A percentile compares a stretch with the other conserved stretches of the same genome.
phyloP scores from a whole-genome alignment of 2,329 filamentous ascomycete species.

The Epichloe gansuensis region DNA sequence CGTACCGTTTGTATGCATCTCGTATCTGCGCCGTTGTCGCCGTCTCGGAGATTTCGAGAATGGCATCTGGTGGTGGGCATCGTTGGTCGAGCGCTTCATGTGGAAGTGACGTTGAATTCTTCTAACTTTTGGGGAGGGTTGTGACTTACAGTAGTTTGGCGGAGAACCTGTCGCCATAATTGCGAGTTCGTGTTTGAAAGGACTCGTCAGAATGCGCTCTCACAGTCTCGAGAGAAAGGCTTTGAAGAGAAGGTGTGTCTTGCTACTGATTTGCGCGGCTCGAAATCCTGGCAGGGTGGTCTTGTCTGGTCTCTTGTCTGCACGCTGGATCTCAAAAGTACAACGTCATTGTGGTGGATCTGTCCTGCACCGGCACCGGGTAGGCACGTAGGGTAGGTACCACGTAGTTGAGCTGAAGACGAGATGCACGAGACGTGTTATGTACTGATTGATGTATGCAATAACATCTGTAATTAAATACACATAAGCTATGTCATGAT shows the following conservation, averaged over 20 bases:
- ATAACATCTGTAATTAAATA: no score
- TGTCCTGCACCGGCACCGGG: no score
- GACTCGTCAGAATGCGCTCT: not conserved
- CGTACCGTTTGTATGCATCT: slow-evolving; percentile 82
- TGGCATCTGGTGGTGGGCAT: slow-evolving; percentile 42
- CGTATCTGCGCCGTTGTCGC: slow-evolving; percentile 77
- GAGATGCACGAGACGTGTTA: no score
- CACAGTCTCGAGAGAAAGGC: not conserved
- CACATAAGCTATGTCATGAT: no score
- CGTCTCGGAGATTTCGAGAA: slow-evolving; percentile 60
- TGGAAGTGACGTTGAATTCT: not conserved
- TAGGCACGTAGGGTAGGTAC: no score
- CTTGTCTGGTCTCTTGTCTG: not conserved
- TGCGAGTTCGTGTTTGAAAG: not conserved
- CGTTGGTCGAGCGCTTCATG: not conserved
- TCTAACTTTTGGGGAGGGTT: no score
- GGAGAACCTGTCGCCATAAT: slow-evolving; percentile 29
- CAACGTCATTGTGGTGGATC: slow-evolving; percentile 30
- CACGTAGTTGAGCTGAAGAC: no score
- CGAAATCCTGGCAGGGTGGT: not conserved
- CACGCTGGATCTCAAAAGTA: not conserved
- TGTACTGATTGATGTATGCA: no score
- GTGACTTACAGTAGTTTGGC: slow-evolving; percentile 45
- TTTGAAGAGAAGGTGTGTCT: not conserved
- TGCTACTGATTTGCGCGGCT: not conserved